phyloP scores from a whole-genome alignment of 2,329 filamentous ascomycete species.

The Fusarium chlamydosporum region DNA sequence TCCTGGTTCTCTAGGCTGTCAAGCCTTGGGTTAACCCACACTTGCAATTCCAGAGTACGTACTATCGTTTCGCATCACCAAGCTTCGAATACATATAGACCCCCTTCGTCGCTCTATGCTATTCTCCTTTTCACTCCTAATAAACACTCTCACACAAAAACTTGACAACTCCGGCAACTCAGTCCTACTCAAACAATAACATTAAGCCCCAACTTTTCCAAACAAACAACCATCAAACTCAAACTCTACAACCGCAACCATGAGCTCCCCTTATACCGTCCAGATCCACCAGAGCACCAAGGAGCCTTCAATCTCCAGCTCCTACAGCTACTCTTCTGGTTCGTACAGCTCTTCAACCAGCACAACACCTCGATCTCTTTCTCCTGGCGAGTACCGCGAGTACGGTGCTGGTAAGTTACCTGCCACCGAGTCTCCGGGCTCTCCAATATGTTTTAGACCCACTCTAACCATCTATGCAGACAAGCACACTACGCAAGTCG shows the following conservation, averaged over 20 bases:
- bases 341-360: conserved; percentile 49
- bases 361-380: conserved; percentile 50
- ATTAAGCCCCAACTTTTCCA: conserved; percentile 15
- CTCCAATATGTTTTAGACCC: conserved; percentile 14
- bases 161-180: conserved; percentile 14
- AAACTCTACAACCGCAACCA: conserved; percentile 38
- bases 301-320: conserved; percentile 50
- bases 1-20: conserved; percentile 44
- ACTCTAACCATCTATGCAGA: conserved; percentile 47
- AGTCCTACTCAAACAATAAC: conserved; percentile 3
- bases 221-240: conserved; percentile 26
- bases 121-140: conserved; percentile 21
- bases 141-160: conserved; percentile 39
- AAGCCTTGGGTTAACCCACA: conserved; percentile 41
- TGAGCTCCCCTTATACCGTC: conserved; percentile 50
- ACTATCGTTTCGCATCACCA: conserved; percentile 39
- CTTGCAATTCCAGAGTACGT: conserved; percentile 45
- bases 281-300: conserved; percentile 55
- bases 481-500: conserved; percentile 47
- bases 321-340: conserved; percentile 49
- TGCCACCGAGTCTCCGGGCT: conserved; percentile 22
- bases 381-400: conserved; percentile 52
- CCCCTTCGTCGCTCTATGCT: conserved; percentile 33
- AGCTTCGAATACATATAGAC: conserved; percentile 46
- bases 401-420: conserved; percentile 53